Conservation (phyloP, 2,329 filamentous ascomycete genomes). For the Talaromyces islandicus region DNA sequence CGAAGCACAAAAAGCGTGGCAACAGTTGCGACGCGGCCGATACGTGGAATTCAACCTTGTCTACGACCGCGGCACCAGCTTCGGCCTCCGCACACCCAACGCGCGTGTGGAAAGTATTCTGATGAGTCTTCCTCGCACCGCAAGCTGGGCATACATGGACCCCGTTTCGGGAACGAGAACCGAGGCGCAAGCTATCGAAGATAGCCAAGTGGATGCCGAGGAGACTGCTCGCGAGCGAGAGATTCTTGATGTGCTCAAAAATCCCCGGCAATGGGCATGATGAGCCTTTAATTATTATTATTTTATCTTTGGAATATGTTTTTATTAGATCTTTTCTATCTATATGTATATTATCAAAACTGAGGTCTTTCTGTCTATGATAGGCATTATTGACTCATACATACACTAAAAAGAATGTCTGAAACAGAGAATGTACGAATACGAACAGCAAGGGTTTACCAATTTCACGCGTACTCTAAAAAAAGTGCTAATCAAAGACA, state of each 20-base stretch:
- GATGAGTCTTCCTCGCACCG: conserved; percentile 92
- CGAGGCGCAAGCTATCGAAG: conserved; percentile 35
- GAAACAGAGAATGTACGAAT: background rate
- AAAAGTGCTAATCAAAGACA: no score
- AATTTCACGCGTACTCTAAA: no score
- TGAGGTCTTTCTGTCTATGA: background rate
- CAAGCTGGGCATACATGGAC: conserved; percentile 95
- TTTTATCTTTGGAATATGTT: background rate
- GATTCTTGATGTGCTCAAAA: conserved; percentile 64
- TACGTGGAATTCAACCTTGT: conserved; percentile 99
- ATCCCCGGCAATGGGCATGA: conserved; percentile 57
- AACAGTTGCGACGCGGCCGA: conserved; percentile 85
- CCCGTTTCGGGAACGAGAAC: conserved; percentile 40
- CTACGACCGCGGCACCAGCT: conserved; percentile 90
- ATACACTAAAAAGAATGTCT: background rate
- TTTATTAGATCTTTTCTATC: background rate
- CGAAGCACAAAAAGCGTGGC: conserved; percentile 86
- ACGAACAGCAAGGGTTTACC: background rate
- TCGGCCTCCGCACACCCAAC: conserved; percentile 87
- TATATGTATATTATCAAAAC: background rate
- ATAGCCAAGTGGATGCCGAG: conserved; percentile 27
- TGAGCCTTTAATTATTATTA: background rate
- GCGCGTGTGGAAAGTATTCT: conserved; percentile 92
- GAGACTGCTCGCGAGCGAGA: conserved; percentile 59
- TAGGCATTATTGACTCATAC: background rate